Base-by-base conservation (phyloP, 495 filamentous ascomycete species). In the Rusavskia elegans region DNA sequence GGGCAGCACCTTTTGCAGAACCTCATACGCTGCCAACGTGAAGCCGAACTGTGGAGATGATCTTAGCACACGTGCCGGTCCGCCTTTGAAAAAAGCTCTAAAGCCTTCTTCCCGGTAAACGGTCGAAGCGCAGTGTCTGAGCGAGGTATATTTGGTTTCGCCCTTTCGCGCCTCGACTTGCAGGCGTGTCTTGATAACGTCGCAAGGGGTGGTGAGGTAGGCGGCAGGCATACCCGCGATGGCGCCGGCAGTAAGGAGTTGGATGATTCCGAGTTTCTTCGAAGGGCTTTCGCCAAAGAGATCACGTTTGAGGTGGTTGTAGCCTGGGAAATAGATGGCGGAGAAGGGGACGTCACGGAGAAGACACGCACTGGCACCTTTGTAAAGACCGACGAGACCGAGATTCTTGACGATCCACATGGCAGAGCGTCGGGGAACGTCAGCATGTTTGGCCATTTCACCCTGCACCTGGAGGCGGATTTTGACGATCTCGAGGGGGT, bases 211-310 rank as follows among this genome's bases (percentile, higher is more conserved):
- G 21, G 92, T 98, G 52, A 98, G 74, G 68, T 98, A 98, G 6
- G 92, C 92, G 2, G 92, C 89, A 14, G 92, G 92, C 93, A 98
- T 98, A 71, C 92, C 92, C 48, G 92, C 92, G 44, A 97, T 94
- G 48, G 92, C 92, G 68, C 93, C 92, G 10, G 92, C 87, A 2
- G 87, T 90, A 9, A 98, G 79, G 50, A 98, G 84, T 67, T 97
- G 92, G 21, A 95, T 56, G 48, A 98, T 77, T 32, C 92, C 89
- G 40, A 98, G 85, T 64, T 87, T 89, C 71, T 95, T 87, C 45
- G 79, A 85, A n/a, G 74, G 74, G 11, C 81, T 78, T 67, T 98
- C 92, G 66, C 92, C 92, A 60, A 97, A 97, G 63, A 85, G 74
- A 67, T 95, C 92, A 59, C 79, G 76, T 73, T 98, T 98, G 49